Conservation (phyloP, 495 filamentous ascomycete genomes). For the Trichoderma reesei region DNA sequence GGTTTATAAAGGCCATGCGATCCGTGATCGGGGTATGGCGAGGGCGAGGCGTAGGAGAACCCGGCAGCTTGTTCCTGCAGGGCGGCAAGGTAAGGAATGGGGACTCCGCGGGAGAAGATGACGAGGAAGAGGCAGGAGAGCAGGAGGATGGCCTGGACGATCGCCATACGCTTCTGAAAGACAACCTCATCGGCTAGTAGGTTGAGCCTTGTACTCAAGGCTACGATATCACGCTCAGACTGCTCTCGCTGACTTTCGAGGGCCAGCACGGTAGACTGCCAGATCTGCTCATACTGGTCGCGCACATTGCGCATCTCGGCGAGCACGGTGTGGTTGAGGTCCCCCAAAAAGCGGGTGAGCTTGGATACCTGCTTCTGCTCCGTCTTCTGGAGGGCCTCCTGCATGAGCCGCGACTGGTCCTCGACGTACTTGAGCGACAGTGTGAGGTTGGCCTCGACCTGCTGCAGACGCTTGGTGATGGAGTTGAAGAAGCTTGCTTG, state of each 20-base stretch:
- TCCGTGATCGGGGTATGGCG: not conserved
- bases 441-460: constrained; percentile 85
- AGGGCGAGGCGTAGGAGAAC: not conserved
- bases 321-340: constrained; percentile 78
- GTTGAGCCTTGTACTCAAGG: constrained; percentile 69
- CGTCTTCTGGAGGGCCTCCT: constrained; percentile 82
- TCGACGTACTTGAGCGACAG: constrained; percentile 94
- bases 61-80: not conserved
- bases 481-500: constrained; percentile 98
- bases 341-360: constrained; percentile 70
- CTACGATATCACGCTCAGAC: constrained; percentile 67
- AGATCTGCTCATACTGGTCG: constrained; percentile 87
- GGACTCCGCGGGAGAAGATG: constrained; percentile 52
- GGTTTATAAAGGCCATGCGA: not conserved
- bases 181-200: constrained; percentile 89
- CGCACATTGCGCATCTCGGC: constrained; percentile 70
- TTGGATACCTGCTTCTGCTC: constrained; percentile 81
- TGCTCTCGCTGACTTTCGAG: constrained; percentile 79
- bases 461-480: constrained; percentile 80
- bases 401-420: constrained; percentile 83
- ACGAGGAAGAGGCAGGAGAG: constrained; percentile 80
- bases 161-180: constrained; percentile 89
- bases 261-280: constrained; percentile 88
- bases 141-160: constrained; percentile 77
- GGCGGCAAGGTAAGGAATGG: constrained; percentile 7